Evolutionary conservation across 2,329 filamentous ascomycete genomes (phyloP).

Genomic region (Graphilbum ipis-grandicollis): DNA sequence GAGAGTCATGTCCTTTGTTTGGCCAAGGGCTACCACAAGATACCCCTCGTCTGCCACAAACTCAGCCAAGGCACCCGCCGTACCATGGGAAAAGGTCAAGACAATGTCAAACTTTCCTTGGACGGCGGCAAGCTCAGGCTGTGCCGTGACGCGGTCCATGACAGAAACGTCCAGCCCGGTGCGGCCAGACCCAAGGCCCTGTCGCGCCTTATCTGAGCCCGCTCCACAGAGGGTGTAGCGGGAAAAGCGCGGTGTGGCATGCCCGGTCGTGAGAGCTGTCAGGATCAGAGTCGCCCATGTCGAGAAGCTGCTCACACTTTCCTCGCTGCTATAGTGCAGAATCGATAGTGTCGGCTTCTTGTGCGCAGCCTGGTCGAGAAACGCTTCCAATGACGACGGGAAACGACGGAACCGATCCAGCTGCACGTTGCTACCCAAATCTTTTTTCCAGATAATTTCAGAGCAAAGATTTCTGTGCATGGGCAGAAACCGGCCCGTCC

Average conservation of each 20-base stretch:
- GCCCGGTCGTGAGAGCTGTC: conserved; percentile 10
- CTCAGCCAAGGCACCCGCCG: too few species aligned
- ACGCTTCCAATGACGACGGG: conserved; percentile 9
- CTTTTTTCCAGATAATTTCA: conserved; percentile 28
- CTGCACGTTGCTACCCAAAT: conserved; percentile 13
- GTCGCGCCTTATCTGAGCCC: background rate
- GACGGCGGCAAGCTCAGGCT: too few species aligned
- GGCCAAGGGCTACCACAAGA: too few species aligned
- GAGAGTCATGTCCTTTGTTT: too few species aligned
- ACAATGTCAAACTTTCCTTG: too few species aligned
- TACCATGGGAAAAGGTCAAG: too few species aligned
- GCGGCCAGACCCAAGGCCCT: too few species aligned
- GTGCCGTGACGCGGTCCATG: too few species aligned
- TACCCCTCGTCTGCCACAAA: too few species aligned
- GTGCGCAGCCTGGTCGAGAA: conserved; percentile 19
- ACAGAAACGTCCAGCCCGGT: too few species aligned
- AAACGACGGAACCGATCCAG: background rate
- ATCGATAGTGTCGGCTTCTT: conserved; percentile 21
- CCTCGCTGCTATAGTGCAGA: conserved; percentile 14
- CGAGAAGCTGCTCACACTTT: background rate
- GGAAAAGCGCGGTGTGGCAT: conserved; percentile 16
- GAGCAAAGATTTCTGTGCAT: conserved; percentile 31
- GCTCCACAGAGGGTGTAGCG: conserved; percentile 15
- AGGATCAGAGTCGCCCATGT: background rate
- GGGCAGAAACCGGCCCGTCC: conserved; percentile 23